These are phyloP conservation scores for Talaromyces verruculosus DNA, from an alignment of 2,329 filamentous ascomycete genomes.

Conservation along the genomic window DNA sequence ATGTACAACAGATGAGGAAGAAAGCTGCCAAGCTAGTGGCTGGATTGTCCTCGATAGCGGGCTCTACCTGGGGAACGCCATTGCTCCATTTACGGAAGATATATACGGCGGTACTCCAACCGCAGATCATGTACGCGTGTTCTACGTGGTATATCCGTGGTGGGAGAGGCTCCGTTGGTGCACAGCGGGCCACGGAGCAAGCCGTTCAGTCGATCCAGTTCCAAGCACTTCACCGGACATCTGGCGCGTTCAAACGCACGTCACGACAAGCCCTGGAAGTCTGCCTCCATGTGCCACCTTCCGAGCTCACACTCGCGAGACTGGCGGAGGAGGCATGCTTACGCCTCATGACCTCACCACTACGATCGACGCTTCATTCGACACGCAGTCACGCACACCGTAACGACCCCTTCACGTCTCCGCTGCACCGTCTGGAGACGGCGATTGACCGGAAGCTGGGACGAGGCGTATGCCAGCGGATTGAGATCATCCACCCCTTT, in stretches of 20 bases:
- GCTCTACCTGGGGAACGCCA: background rate
- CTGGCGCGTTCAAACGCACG: constrained; percentile 29
- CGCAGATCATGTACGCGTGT: constrained; percentile 31
- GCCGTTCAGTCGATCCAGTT: constrained; percentile 24
- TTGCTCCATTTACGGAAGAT: constrained; percentile 10
- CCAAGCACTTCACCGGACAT: constrained; percentile 30
- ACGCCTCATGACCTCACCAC: constrained; percentile 22
- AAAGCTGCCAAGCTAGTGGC: background rate
- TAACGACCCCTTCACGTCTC: background rate
- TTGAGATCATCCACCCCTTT: background rate
- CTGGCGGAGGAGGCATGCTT: constrained; percentile 28
- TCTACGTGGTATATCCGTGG: constrained; percentile 28
- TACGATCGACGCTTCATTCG: background rate
- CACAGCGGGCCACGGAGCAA: background rate
- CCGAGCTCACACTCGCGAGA: constrained; percentile 27
- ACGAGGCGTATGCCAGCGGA: background rate
- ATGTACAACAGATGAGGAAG: constrained; percentile 3
- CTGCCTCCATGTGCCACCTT: constrained; percentile 29
- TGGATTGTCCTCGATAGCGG: background rate
- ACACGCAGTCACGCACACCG: background rate
- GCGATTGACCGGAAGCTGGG: background rate
- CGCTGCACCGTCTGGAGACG: background rate
- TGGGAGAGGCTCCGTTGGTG: background rate
- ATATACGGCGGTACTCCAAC: constrained; percentile 29
- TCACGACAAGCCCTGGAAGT: constrained; percentile 26